These are phyloP conservation scores for Thraustotheca clavata DNA, from an alignment of 352 stramenopile species.

Conservation along the genomic window DNA sequence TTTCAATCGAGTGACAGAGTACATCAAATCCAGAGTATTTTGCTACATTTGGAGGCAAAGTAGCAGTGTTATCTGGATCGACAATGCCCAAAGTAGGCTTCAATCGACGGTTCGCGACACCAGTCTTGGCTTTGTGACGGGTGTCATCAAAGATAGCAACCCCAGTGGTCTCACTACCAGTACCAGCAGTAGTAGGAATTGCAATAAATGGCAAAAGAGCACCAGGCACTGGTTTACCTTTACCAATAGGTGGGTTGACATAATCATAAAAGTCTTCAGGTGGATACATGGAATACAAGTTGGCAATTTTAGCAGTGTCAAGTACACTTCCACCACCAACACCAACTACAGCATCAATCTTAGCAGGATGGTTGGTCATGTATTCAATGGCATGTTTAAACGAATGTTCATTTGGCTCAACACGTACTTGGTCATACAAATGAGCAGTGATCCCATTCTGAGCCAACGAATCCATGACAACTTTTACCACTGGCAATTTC, in stretches of 20 bases:
- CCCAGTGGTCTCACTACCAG: conserved; percentile 35
- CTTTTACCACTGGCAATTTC: conserved; percentile 25
- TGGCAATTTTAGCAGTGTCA: conserved; percentile 42
- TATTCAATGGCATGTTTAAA: conserved; percentile 40
- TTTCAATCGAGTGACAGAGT: conserved; percentile 39
- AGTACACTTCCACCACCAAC: conserved; percentile 37
- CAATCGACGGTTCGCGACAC: conserved; percentile 30
- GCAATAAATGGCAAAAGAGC: conserved; percentile 33
- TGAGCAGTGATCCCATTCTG: conserved; percentile 23
- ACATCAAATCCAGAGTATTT: conserved; percentile 40
- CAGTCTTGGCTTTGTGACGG: conserved; percentile 33
- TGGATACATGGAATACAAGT: conserved; percentile 32
- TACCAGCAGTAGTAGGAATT: conserved; percentile 39
- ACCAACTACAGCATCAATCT: conserved; percentile 31
- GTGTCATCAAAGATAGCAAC: conserved; percentile 44
- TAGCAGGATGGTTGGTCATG: not conserved
- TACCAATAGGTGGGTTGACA: conserved; percentile 38
- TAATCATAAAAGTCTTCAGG: conserved; percentile 42
- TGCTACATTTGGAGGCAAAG: conserved; percentile 26
- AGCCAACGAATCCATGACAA: conserved; percentile 31
- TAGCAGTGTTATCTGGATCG: conserved; percentile 34
- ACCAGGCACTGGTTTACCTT: conserved; percentile 31
- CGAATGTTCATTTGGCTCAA: conserved; percentile 38
- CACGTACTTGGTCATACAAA: conserved; percentile 32
- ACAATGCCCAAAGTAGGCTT: conserved; percentile 40